Conservation (phyloP, 805 yeast species). For the Lipomyces chichibuensis region DNA sequence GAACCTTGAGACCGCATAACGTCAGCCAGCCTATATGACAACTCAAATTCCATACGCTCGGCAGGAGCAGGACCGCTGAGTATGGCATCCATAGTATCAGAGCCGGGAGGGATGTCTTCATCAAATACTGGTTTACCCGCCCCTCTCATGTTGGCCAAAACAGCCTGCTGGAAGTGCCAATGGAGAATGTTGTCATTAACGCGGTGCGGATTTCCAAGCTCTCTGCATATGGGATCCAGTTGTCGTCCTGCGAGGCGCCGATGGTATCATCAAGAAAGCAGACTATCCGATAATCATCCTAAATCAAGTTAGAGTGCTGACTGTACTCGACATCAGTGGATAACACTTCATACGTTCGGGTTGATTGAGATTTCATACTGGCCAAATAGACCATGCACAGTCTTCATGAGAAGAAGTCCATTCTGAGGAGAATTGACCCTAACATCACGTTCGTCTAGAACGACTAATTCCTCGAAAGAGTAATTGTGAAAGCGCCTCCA, state of each 20-base stretch:
- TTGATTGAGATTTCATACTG: not conserved
- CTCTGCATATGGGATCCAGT: constrained; percentile 5
- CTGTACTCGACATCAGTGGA: not conserved
- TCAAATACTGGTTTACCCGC: not conserved
- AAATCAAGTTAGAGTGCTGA: constrained; percentile 1
- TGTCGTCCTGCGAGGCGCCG: constrained; percentile 6
- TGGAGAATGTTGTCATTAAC: not conserved
- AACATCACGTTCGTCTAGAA: constrained; percentile 1
- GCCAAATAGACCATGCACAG: not conserved
- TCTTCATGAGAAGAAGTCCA: not conserved
- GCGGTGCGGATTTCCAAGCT: not conserved
- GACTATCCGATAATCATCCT: constrained; percentile 6
- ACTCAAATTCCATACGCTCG: constrained; percentile 6
- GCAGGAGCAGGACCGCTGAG: constrained; percentile 1
- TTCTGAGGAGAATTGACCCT: constrained; percentile 2
- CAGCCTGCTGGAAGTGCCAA: constrained; percentile 6
- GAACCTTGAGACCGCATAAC: not conserved
- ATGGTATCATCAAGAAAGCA: constrained; percentile 1
- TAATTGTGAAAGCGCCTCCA: constrained; percentile 5
- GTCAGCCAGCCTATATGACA: constrained; percentile 1
- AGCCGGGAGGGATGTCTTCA: constrained; percentile 7
- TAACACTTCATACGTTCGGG: not conserved
- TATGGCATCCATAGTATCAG: constrained; percentile 5
- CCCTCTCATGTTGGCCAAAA: not conserved
- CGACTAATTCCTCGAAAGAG: not conserved